Conservation (phyloP, 148 eudicot species). For the Drosera capensis region DNA sequence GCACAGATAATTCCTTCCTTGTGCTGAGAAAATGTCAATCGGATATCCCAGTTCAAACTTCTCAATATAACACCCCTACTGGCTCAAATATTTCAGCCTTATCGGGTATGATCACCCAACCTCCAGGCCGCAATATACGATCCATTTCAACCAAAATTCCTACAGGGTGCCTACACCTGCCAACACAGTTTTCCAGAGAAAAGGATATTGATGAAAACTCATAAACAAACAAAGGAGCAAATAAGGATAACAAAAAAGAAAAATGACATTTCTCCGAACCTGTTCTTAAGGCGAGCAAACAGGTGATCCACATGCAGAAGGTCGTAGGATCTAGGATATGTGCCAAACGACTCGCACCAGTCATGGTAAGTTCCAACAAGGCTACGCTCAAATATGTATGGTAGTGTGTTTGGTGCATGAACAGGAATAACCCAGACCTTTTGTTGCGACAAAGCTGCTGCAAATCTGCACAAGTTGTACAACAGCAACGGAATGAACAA, state of each 20-base stretch:
- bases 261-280: constrained; percentile 21
- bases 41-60: constrained; percentile 85
- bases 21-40: constrained; percentile 62
- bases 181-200: constrained; percentile 4
- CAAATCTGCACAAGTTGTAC: constrained; percentile 46
- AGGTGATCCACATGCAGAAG: constrained; percentile 93
- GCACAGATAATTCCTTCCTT: constrained; percentile 81
- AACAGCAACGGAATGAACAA: background rate
- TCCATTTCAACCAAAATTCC: constrained; percentile 88
- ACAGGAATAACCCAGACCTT: constrained; percentile 87
- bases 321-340: constrained; percentile 95
- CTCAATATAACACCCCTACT: constrained; percentile 61
- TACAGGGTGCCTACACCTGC: constrained; percentile 75
- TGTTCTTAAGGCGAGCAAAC: constrained; percentile 80
- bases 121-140: constrained; percentile 61
- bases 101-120: constrained; percentile 83
- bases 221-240: background rate
- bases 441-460: constrained; percentile 73
- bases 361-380: constrained; percentile 84
- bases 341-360: constrained; percentile 93
- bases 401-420: constrained; percentile 92
- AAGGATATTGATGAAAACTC: background rate
- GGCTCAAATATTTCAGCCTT: constrained; percentile 63
- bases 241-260: background rate
- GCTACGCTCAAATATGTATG: constrained; percentile 82